Evolutionary conservation across 768 basidiomycete genomes (phyloP), one percentile per base, ranked within the genome.

Genomic region (Suillus fuscotomentosus): DNA sequence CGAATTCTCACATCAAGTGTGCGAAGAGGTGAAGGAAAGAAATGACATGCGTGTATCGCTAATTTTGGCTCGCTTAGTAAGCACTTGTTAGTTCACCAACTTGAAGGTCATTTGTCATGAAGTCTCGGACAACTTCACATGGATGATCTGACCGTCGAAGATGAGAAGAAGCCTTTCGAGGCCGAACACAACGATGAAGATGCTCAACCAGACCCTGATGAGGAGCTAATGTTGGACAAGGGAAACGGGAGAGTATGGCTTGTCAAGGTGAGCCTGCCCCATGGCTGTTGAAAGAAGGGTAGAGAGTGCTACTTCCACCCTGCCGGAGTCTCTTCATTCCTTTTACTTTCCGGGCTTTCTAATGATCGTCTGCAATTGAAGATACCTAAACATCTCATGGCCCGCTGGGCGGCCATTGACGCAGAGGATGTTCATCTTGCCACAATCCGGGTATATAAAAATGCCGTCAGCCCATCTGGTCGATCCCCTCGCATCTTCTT

Each of bases 341-440:
- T 38, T n/a, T 54, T 9, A 2, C n/a, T 63, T 60, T 68, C 51
- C 51, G 43, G 48, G 60, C 14, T 27, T 14, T 70, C 64, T 61
- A n/a, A 60, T 60, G 11, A 45, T 65, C 51, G 41, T 43, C 20
- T 59, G 41, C 64, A 59, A 61, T 48, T 63, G 45, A 77, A 94
- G 92, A 87, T 97, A 51, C 95, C 95, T 0, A 90, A 90, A 72
- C 91, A 90, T 73, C 80, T 97, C 61, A 86, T 95, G 81, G 89
- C 94, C 68, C 84, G 89, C 41, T 98, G 95, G 95, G 79, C 87
- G n/a, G 78, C 86, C 38, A 84, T 94, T 48, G 81, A 88, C 66
- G 83, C 83, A 5, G 91, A 92, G 63, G 91, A 90, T 66, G 78
- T 91, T 3, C 89, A 94, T 66, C 84, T 97, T 1, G 96, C 94